Evolutionary conservation across 2,329 filamentous ascomycete species (phyloP).

Genomic region (Lecanicillium sp.): DNA sequence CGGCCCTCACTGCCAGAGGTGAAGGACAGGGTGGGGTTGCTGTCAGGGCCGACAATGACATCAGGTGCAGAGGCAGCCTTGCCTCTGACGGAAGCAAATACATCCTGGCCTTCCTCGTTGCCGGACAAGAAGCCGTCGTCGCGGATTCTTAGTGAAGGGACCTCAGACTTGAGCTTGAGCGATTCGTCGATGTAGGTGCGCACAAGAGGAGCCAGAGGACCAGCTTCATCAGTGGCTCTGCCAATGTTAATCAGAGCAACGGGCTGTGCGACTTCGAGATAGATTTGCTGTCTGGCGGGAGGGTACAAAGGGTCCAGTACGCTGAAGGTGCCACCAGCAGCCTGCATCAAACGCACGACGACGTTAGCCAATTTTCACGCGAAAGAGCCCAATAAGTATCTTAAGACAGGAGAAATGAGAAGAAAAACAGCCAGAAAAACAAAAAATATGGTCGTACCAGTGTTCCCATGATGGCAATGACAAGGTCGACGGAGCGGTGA

Average conservation of each 20-base stretch:
- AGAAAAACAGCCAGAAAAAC: too few species aligned
- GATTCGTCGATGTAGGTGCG: slow-evolving; percentile 62
- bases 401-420: neutral
- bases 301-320: slow-evolving; percentile 60
- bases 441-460: too few species aligned
- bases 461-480: slow-evolving; percentile 70
- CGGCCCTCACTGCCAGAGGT: slow-evolving; percentile 69
- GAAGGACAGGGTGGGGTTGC: slow-evolving; percentile 66
- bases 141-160: slow-evolving; percentile 65
- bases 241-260: slow-evolving; percentile 60
- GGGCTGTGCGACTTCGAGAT: slow-evolving; percentile 72
- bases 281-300: slow-evolving; percentile 37
- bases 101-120: slow-evolving; percentile 59
- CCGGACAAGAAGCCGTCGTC: slow-evolving; percentile 68
- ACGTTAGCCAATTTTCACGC: too few species aligned
- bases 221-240: slow-evolving; percentile 59
- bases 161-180: slow-evolving; percentile 61
- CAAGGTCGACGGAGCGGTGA: slow-evolving; percentile 64
- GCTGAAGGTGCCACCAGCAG: slow-evolving; percentile 52
- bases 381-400: too few species aligned
- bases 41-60: slow-evolving; percentile 80
- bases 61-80: slow-evolving; percentile 53
- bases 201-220: slow-evolving; percentile 34
- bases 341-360: too few species aligned
- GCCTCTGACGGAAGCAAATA: slow-evolving; percentile 46